Conservation (phyloP, 352 stramenopile genomes). For the Porosira glacialis region DNA sequence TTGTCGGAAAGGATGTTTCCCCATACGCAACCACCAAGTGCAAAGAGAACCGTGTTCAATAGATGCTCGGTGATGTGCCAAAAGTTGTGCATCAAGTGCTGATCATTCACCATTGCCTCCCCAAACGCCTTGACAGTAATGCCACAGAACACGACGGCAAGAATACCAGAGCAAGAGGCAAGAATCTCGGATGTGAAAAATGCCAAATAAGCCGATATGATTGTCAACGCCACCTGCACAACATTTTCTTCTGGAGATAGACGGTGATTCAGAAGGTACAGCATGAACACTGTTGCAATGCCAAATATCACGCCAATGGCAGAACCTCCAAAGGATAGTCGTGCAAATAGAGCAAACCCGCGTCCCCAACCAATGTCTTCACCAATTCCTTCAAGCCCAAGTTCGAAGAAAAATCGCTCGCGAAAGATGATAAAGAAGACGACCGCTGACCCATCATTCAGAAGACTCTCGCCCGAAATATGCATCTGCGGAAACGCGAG, state of each 20-base stretch:
- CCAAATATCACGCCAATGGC: slow-evolving; percentile 77
- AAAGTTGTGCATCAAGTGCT: slow-evolving; percentile 71
- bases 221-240: slow-evolving; percentile 52
- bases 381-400: slow-evolving; percentile 57
- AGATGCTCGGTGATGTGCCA: slow-evolving; percentile 78
- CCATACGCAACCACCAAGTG: slow-evolving; percentile 57
- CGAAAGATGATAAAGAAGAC: slow-evolving; percentile 85
- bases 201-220: slow-evolving; percentile 51
- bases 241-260: slow-evolving; percentile 57
- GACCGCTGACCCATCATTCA: slow-evolving; percentile 84
- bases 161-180: slow-evolving; percentile 64
- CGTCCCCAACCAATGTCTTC: slow-evolving; percentile 53
- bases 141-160: slow-evolving; percentile 73
- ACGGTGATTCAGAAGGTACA: slow-evolving; percentile 59
- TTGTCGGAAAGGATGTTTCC: neutral
- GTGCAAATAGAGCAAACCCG: slow-evolving; percentile 70
- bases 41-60: slow-evolving; percentile 66
- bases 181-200: slow-evolving; percentile 58
- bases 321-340: slow-evolving; percentile 67
- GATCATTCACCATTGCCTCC: slow-evolving; percentile 66
- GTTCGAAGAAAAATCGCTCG: slow-evolving; percentile 55
- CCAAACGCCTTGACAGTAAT: slow-evolving; percentile 69
- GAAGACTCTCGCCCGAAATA: slow-evolving; percentile 81
- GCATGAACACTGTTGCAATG: slow-evolving; percentile 51
- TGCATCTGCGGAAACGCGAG: slow-evolving; percentile 56